These are phyloP conservation scores for Chlorella sp. DNA, from an alignment of 139 green algal genomes.

Conservation along the genomic window DNA sequence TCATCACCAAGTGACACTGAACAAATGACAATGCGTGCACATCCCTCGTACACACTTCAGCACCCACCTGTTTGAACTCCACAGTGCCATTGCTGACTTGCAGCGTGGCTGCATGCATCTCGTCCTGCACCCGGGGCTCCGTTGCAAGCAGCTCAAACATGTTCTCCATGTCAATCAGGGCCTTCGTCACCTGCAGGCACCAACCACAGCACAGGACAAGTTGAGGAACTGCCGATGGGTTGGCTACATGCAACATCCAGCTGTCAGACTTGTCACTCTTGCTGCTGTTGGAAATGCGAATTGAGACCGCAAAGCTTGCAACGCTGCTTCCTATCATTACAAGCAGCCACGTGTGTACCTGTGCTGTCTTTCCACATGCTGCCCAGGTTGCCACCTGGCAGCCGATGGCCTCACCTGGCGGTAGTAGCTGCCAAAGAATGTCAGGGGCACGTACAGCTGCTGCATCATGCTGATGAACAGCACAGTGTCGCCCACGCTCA, in stretches of 20 bases:
- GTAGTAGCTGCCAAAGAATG: slow-evolving; percentile 82
- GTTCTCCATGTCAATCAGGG: slow-evolving; percentile 82
- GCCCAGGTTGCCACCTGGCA: no score
- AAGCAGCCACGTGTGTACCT: no score
- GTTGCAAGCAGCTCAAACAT: slow-evolving; percentile 76
- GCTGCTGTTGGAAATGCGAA: no score
- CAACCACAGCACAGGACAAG: no score
- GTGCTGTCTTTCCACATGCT: no score
- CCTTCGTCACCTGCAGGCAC: slow-evolving; percentile 42
- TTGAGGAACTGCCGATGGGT: no score
- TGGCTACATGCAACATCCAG: no score
- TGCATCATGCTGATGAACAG: slow-evolving; percentile 83
- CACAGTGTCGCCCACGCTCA: slow-evolving; percentile 80
- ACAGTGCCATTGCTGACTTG: not conserved
- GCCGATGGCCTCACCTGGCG: slow-evolving; percentile 33
- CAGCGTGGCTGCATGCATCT: not conserved
- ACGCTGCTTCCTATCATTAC: no score
- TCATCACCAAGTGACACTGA: no score
- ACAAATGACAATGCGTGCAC: not conserved
- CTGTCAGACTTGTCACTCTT: no score
- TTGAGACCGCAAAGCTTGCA: no score
- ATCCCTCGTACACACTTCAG: not conserved
- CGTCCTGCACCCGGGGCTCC: slow-evolving; percentile 37
- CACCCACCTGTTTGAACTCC: not conserved
- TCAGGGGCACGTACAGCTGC: slow-evolving; percentile 85